Conservation (phyloP, 108 stramenopile genomes). For the Skeletonema potamos region DNA sequence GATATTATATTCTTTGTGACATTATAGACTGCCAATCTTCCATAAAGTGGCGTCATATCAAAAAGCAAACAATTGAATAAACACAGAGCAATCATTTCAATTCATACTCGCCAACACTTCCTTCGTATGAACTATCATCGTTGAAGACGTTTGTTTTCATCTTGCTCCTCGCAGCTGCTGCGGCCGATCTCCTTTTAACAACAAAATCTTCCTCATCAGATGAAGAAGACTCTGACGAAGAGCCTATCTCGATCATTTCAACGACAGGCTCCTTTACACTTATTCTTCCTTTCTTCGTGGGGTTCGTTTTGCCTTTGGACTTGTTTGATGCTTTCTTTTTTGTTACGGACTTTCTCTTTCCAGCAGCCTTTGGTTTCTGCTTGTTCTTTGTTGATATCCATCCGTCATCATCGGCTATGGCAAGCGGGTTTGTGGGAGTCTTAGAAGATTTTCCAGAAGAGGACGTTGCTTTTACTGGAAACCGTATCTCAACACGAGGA, state of each 20-base stretch:
- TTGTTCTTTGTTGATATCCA: constrained; percentile 30
- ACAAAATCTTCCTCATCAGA: constrained; percentile 12
- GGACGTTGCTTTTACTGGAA: constrained; percentile 20
- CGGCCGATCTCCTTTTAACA: background rate
- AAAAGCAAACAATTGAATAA: background rate
- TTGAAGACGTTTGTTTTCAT: constrained; percentile 2
- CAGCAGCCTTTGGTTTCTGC: constrained; percentile 16
- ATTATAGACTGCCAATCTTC: background rate
- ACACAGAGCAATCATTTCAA: constrained; percentile 21
- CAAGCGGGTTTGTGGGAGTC: constrained; percentile 11
- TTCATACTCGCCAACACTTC: constrained; percentile 26
- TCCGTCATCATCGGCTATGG: constrained; percentile 33
- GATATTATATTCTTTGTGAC: background rate
- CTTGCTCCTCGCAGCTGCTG: constrained; percentile 2
- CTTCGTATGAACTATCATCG: constrained; percentile 20
- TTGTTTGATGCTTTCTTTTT: constrained; percentile 18
- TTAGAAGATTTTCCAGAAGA: constrained; percentile 15
- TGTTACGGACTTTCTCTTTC: constrained; percentile 4
- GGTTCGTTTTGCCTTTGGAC: constrained; percentile 34
- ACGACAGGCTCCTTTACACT: constrained; percentile 9
- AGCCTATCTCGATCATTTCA: constrained; percentile 47
- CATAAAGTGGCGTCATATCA: background rate
- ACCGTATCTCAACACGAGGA: constrained; percentile 26
- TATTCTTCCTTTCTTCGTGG: constrained; percentile 2
- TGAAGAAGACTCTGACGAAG: constrained; percentile 45